Evolutionary conservation across 177 flowering plant species (phyloP).

Genomic region (Vitis hybrid): DNA sequence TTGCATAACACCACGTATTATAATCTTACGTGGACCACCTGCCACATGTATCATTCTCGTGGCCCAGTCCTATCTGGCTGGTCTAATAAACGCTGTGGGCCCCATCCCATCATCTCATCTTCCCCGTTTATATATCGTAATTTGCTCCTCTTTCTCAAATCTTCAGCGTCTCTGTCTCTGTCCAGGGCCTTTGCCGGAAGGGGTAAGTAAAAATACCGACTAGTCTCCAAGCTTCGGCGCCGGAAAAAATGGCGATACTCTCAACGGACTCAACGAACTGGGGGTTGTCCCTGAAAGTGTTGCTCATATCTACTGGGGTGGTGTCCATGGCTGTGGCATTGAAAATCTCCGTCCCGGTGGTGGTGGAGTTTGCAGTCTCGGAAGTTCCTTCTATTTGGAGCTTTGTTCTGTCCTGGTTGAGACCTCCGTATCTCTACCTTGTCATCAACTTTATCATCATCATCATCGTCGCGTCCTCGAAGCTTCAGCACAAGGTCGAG

Average conservation of each 20-base stretch:
- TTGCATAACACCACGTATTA: too few species aligned
- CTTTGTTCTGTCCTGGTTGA: constrained; percentile 35
- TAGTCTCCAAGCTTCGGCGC: not conserved
- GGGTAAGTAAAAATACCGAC: not conserved
- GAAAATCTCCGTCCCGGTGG: constrained; percentile 34
- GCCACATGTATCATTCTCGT: too few species aligned
- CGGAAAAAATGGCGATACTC: constrained; percentile 16
- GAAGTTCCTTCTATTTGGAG: constrained; percentile 36
- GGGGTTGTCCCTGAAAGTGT: constrained; percentile 24
- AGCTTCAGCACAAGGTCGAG: constrained; percentile 31
- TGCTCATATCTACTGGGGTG: constrained; percentile 31
- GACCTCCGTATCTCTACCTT: constrained; percentile 63
- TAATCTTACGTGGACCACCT: too few species aligned
- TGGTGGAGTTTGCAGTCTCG: constrained; percentile 26
- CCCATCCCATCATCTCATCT: too few species aligned
- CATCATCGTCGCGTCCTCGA: constrained; percentile 69
- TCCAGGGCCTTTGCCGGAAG: not conserved
- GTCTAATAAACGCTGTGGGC: too few species aligned
- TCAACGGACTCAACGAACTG: constrained; percentile 9
- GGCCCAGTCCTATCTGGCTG: too few species aligned
- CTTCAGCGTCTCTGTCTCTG: not conserved
- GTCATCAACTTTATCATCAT: constrained; percentile 62
- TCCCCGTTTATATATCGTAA: too few species aligned
- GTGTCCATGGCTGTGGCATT: constrained; percentile 32
- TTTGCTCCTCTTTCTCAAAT: not conserved